These are phyloP conservation scores for Lentinula raphanica DNA, from an alignment of 768 basidiomycete genomes.

Conservation along the genomic window DNA sequence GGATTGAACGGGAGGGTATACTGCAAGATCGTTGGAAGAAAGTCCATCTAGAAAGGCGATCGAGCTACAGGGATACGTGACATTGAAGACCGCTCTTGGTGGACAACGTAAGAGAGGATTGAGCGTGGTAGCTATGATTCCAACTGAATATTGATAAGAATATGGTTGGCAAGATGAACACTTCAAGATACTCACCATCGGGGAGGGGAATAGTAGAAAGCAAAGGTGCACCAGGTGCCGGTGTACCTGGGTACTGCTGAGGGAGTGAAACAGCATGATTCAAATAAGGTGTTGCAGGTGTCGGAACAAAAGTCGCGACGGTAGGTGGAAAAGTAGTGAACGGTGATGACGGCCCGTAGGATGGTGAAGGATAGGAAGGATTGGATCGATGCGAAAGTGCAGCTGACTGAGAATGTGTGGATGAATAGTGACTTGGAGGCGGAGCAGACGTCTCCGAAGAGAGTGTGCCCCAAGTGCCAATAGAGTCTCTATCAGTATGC, in stretches of 20 bases:
- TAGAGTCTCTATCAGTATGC: neutral
- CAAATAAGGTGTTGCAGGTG: neutral
- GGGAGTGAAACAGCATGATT: neutral
- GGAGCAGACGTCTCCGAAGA: neutral
- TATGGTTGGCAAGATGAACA: neutral
- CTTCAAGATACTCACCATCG: neutral
- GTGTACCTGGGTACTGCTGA: neutral
- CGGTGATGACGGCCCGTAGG: conserved; percentile 1
- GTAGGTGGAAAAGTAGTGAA: neutral
- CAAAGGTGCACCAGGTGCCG: neutral
- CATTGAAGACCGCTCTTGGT: neutral
- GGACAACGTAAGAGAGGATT: neutral
- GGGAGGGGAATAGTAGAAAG: neutral
- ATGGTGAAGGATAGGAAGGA: neutral
- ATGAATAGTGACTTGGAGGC: neutral
- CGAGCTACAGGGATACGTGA: neutral
- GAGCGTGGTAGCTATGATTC: neutral
- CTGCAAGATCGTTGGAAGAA: neutral
- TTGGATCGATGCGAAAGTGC: conserved; percentile 4
- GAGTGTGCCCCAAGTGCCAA: conserved; percentile 2
- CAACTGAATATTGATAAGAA: neutral
- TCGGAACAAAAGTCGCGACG: neutral
- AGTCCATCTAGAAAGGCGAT: neutral
- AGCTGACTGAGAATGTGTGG: neutral
- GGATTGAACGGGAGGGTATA: neutral